Percentiles rank a stretch among this genome's conserved stretches.
phyloP scores from a whole-genome alignment of 225 moss, liverwort and hornwort genomes.

The Sphagnum tenellum region DNA sequence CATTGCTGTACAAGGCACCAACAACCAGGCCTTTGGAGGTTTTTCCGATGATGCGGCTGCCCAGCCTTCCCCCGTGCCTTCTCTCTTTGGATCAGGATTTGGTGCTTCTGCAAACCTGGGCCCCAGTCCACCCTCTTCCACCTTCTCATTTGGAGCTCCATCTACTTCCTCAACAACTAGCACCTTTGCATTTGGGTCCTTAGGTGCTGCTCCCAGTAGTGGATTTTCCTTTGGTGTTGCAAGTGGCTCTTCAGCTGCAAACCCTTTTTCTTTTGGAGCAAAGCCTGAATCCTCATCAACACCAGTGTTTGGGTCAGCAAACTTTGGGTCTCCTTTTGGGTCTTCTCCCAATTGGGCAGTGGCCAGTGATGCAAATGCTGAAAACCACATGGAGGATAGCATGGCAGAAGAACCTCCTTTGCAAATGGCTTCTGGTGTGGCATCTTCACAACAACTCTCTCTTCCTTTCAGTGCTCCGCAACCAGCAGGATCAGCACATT shows the following conservation, averaged over 20 bases:
- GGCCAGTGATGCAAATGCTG: slow-evolving; percentile 15
- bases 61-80: slow-evolving; percentile 34
- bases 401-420: slow-evolving; percentile 54
- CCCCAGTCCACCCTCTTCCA: no score
- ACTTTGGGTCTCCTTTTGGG: slow-evolving; percentile 27
- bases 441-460: slow-evolving; percentile 13
- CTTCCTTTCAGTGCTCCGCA: slow-evolving; percentile 26
- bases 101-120: slow-evolving; percentile 8
- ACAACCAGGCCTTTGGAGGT: slow-evolving; percentile 16
- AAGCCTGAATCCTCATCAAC: slow-evolving; percentile 29
- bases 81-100: slow-evolving; percentile 15
- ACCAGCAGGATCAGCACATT: slow-evolving; percentile 22
- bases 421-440: slow-evolving; percentile 39
- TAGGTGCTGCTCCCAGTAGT: slow-evolving; percentile 21
- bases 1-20: slow-evolving; percentile 14
- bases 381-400: slow-evolving; percentile 39
- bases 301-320: slow-evolving; percentile 21
- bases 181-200: slow-evolving; percentile 45
- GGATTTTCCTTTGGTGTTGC: slow-evolving; percentile 10
- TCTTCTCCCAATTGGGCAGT: slow-evolving; percentile 32
- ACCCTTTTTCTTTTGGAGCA: slow-evolving; percentile 28
- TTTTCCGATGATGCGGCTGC: slow-evolving; percentile 13
- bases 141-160: neutral
- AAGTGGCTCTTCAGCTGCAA: slow-evolving; percentile 18
- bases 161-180: slow-evolving; percentile 25